A percentile compares a stretch with the other conserved stretches of the same genome.
These are phyloP conservation scores for Lachnellula hyalina DNA, from an alignment of 2,329 filamentous ascomycete species.

Conservation along the genomic window DNA sequence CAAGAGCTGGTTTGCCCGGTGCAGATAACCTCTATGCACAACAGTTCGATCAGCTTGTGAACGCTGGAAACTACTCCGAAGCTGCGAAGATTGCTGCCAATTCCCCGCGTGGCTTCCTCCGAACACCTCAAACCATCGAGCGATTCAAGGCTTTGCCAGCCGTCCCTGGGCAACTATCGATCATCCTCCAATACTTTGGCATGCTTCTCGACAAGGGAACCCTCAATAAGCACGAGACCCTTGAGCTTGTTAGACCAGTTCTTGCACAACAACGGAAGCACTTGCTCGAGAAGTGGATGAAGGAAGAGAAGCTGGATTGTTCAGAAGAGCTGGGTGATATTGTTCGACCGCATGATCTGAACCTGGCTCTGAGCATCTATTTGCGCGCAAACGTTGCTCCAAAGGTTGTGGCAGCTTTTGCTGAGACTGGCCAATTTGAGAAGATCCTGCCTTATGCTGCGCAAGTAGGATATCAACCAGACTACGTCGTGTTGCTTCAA, in stretches of 20 bases:
- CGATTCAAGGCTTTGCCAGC: slow-evolving; percentile 84
- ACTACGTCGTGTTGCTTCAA: slow-evolving; percentile 87
- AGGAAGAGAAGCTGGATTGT: slow-evolving; percentile 90
- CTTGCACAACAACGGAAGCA: slow-evolving; percentile 92
- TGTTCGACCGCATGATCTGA: slow-evolving; percentile 82
- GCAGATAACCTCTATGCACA: slow-evolving; percentile 90
- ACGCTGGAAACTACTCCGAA: slow-evolving; percentile 72
- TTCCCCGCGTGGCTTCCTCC: slow-evolving; percentile 91
- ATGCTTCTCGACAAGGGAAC: slow-evolving; percentile 93
- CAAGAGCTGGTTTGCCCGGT: slow-evolving; percentile 85
- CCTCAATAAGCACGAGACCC: slow-evolving; percentile 86
- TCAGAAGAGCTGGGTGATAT: slow-evolving; percentile 96
- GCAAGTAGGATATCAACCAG: slow-evolving; percentile 83
- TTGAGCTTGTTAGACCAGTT: slow-evolving; percentile 90
- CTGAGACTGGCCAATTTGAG: slow-evolving; percentile 94
- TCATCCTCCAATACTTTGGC: slow-evolving; percentile 95
- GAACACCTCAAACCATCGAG: slow-evolving; percentile 92
- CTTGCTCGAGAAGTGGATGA: slow-evolving; percentile 95
- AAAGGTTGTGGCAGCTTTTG: slow-evolving; percentile 92
- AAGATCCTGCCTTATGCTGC: slow-evolving; percentile 91
- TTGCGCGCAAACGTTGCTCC: slow-evolving; percentile 83
- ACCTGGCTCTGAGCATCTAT: slow-evolving; percentile 83
- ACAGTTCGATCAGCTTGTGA: slow-evolving; percentile 86
- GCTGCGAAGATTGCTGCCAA: slow-evolving; percentile 96
- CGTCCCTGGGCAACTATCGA: slow-evolving; percentile 80